These are phyloP conservation scores for Aureobasidium leucospermi DNA, from an alignment of 2,329 filamentous ascomycete species.

Conservation along the genomic window DNA sequence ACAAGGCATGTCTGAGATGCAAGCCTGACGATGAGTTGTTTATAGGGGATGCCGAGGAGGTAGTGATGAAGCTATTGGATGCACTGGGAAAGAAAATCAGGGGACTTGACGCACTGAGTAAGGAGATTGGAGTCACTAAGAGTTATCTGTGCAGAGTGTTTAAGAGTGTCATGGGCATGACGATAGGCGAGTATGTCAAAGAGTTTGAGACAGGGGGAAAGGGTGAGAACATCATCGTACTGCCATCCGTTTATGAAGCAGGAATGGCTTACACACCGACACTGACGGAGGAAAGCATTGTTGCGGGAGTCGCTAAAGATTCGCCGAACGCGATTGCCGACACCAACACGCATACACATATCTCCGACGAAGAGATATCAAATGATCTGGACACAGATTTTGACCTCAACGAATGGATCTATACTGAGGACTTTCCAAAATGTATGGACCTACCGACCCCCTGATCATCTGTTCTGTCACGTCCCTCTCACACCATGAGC, in stretches of 20 bases:
- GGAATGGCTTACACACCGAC: no score
- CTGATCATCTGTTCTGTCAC: no score
- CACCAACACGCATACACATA: no score
- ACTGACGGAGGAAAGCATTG: no score
- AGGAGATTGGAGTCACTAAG: constrained; percentile 45
- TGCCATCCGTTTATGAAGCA: not conserved
- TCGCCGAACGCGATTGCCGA: no score
- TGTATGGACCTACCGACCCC: no score
- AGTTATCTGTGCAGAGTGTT: constrained; percentile 55
- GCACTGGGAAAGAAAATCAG: constrained; percentile 28
- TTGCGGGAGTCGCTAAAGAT: no score
- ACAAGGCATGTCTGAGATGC: constrained; percentile 53
- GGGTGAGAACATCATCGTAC: not conserved
- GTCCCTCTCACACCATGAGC: no score
- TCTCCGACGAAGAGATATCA: no score
- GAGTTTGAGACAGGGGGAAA: not conserved
- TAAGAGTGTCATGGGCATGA: constrained; percentile 47
- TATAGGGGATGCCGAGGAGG: constrained; percentile 14
- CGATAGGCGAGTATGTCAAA: constrained; percentile 19
- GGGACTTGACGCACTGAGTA: constrained; percentile 23
- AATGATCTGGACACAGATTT: no score
- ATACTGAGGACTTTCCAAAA: no score
- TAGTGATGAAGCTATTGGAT: constrained; percentile 11
- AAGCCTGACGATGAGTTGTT: constrained; percentile 29
- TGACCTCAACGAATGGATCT: no score